Evolutionary conservation across 148 eudicot species (phyloP), one percentile per base, ranked within the genome.

Genomic region (Hydrangea macrophylla): DNA sequence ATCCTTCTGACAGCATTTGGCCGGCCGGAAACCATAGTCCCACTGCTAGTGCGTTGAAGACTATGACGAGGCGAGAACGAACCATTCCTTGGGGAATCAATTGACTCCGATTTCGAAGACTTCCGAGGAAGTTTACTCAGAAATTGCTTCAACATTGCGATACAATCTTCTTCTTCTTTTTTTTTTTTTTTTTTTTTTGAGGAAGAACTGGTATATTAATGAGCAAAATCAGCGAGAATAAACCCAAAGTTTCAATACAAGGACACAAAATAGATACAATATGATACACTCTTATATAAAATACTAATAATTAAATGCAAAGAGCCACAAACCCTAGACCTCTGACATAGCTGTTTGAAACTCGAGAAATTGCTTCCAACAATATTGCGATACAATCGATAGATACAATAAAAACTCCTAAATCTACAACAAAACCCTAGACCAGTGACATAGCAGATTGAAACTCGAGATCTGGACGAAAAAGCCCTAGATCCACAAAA

Each of bases 131-230:
- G 72, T 62, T 80, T 92, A 64, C 85, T 79, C 10, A 92, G 80
- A 65, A 92, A 62, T 74, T 92, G 96, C 84, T 88, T 92, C 84
- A 84, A 83, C 98, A 92, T 92, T 68, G 72, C 74, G 73, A 75
- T 40, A 40, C 5, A 57, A 30, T 9, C 17, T n/a, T n/a, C n/a
- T n/a, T n/a, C n/a, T n/a, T n/a, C n/a, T n/a, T n/a, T n/a, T n/a
- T n/a, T n/a, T n/a, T n/a, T n/a, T n/a, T n/a, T n/a, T n/a, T n/a
- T n/a, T n/a, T n/a, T n/a, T n/a, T n/a, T n/a, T n/a, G n/a, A n/a
- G n/a, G n/a, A n/a, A n/a, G n/a, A n/a, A n/a, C n/a, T n/a, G n/a
- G n/a, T n/a, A n/a, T n/a, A n/a, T n/a, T n/a, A n/a, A n/a, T n/a
- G n/a, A n/a, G n/a, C n/a, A n/a, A n/a, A n/a, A n/a, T n/a, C n/a